These are phyloP conservation scores for Pythium diclinum DNA, from an alignment of 352 stramenopile species.

Conservation along the genomic window DNA sequence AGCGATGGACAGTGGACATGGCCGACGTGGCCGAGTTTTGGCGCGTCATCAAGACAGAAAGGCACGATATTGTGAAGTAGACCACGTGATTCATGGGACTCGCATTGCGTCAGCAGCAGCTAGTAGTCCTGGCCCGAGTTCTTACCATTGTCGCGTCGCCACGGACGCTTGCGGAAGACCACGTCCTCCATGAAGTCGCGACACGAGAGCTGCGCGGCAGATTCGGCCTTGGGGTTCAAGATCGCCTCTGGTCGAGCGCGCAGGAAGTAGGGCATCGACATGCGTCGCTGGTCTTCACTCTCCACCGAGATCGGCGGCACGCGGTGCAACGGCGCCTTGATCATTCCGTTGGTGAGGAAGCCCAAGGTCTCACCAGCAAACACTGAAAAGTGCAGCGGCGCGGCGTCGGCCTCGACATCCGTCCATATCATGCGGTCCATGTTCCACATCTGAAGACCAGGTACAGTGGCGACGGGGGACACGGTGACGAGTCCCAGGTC, in stretches of 20 bases:
- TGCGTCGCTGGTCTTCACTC: conserved; percentile 56
- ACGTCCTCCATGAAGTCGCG: conserved; percentile 84
- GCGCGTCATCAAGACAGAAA: conserved; percentile 22
- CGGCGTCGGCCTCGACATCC: conserved; percentile 66
- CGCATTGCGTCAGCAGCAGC: neutral
- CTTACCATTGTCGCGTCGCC: conserved; percentile 49
- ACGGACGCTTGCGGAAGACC: conserved; percentile 77
- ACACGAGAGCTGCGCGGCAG: conserved; percentile 46
- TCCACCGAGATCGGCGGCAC: conserved; percentile 65
- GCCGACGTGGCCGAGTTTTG: conserved; percentile 60
- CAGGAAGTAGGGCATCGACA: conserved; percentile 88
- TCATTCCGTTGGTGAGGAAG: conserved; percentile 69
- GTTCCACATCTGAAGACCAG: conserved; percentile 85
- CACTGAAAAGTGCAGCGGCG: conserved; percentile 66
- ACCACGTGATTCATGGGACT: neutral
- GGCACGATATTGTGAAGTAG: neutral
- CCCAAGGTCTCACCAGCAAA: conserved; percentile 80
- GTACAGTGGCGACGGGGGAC: conserved; percentile 67
- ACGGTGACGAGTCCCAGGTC: conserved; percentile 79
- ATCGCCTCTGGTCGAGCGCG: conserved; percentile 48
- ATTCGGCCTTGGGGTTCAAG: conserved; percentile 50
- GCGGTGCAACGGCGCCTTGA: conserved; percentile 70
- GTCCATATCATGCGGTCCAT: conserved; percentile 80
- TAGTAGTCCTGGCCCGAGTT: conserved; percentile 53
- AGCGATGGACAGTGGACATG: conserved; percentile 18